A percentile compares a stretch with the other conserved stretches of the same genome.
Conservation (phyloP, 140 eudicot genomes). For the Senecio squalidus region DNA sequence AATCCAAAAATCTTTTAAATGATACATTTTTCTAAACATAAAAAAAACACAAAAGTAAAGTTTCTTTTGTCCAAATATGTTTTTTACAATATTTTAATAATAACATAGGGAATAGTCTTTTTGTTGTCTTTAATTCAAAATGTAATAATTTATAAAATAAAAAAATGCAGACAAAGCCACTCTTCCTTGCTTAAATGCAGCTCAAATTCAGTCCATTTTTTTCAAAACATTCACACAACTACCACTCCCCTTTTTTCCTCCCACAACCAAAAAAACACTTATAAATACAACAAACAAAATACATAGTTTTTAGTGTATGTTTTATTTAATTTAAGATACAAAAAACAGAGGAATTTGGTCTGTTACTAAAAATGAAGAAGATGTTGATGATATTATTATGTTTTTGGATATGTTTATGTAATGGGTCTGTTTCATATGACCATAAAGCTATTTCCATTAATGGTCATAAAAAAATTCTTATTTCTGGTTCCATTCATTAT, state of each 20-base stretch:
- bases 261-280: neutral
- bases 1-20: no score
- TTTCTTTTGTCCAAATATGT: no score
- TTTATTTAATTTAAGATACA: slow-evolving; percentile 2
- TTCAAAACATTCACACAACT: slow-evolving; percentile 28
- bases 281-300: slow-evolving; percentile 8
- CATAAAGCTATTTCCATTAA: slow-evolving; percentile 68
- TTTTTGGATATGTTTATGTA: slow-evolving; percentile 41
- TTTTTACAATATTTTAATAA: no score
- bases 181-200: slow-evolving; percentile 36
- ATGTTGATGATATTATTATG: slow-evolving; percentile 35
- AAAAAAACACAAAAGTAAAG: no score
- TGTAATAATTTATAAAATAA: no score
- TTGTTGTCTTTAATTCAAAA: no score
- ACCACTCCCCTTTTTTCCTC: neutral
- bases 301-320: slow-evolving; percentile 11
- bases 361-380: slow-evolving; percentile 26
- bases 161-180: slow-evolving; percentile 36
- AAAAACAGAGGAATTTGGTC: slow-evolving; percentile 24
- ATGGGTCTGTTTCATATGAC: slow-evolving; percentile 83
- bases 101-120: no score
- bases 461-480: slow-evolving; percentile 79
- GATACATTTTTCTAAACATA: no score
- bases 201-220: slow-evolving; percentile 22
- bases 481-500: slow-evolving; percentile 98